Percentiles rank a stretch among this genome's conserved stretches.
Conservation (phyloP, 768 basidiomycete genomes). For the Pholiota conissans region DNA sequence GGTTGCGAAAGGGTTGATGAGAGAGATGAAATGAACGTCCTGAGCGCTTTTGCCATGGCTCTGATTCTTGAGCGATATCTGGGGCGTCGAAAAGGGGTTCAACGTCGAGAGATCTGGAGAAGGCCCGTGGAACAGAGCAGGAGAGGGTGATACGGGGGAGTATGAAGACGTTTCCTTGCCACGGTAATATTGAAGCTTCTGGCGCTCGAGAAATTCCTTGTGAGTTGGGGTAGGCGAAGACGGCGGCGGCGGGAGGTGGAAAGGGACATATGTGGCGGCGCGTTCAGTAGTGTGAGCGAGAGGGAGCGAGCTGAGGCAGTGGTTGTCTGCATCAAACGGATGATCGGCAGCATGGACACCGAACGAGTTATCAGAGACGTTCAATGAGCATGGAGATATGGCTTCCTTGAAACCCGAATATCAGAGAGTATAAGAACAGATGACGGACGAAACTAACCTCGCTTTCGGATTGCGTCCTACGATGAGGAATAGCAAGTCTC, state of each 20-base stretch:
- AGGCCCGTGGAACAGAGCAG: conserved; percentile 4
- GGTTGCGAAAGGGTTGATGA: conserved; percentile 13
- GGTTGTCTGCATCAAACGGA: conserved; percentile 9
- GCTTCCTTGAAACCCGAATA: not conserved
- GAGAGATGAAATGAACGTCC: conserved; percentile 20
- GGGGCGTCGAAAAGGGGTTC: not conserved
- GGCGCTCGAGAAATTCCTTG: conserved; percentile 11
- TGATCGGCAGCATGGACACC: not conserved
- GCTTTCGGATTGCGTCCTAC: not conserved
- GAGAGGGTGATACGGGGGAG: conserved; percentile 16
- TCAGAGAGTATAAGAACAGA: not conserved
- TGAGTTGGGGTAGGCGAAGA: conserved; percentile 19
- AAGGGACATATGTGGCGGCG: conserved; percentile 13
- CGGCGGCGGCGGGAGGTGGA: conserved; percentile 18
- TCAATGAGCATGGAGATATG: not conserved
- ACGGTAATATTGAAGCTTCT: conserved; percentile 3
- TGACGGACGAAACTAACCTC: not conserved
- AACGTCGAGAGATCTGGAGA: not conserved
- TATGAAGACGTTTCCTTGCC: not conserved
- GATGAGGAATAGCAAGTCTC: not conserved
- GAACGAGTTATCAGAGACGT: conserved; percentile 8
- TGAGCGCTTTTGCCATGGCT: not conserved
- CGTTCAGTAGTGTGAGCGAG: conserved; percentile 11
- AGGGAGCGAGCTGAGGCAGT: conserved; percentile 15
- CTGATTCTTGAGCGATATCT: not conserved